A percentile compares a stretch with the other conserved stretches of the same genome.
These are phyloP conservation scores for Aspergillus ibericus DNA, from an alignment of 2,329 filamentous ascomycete genomes.

Conservation along the genomic window DNA sequence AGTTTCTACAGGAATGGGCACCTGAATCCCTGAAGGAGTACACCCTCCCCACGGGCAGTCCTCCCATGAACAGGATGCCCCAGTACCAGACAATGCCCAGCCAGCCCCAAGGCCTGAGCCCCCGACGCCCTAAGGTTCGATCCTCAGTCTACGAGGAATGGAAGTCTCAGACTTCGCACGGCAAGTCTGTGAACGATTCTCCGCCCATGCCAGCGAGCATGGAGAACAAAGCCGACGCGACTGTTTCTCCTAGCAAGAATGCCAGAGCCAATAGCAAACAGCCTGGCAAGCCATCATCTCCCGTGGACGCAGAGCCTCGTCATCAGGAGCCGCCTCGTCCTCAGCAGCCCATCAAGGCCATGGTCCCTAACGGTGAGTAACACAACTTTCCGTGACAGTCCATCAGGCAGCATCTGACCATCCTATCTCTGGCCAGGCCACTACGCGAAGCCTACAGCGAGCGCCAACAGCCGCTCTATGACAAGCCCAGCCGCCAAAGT, in stretches of 20 bases:
- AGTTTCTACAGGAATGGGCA: conserved; percentile 17
- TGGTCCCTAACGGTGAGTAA: not conserved
- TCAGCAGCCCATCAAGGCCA: not conserved
- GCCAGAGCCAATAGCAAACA: not conserved
- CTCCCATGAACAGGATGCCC: not conserved
- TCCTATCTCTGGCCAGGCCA: not conserved
- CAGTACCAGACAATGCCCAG: not conserved
- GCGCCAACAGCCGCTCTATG: not conserved
- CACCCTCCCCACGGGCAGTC: not conserved
- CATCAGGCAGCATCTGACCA: not conserved
- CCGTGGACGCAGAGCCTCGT: not conserved
- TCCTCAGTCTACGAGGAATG: conserved; percentile 21
- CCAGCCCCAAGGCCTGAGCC: not conserved
- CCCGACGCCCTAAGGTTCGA: conserved; percentile 1
- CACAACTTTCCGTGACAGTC: not conserved
- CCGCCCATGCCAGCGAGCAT: not conserved
- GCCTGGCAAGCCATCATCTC: not conserved
- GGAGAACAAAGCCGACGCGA: not conserved
- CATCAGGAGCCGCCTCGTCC: not conserved
- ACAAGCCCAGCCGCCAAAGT: not conserved
- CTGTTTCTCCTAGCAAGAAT: not conserved
- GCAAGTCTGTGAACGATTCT: not conserved
- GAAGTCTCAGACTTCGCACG: conserved; percentile 13
- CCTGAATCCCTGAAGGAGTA: conserved; percentile 12
- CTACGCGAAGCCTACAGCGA: not conserved